phyloP scores from a whole-genome alignment of 2,329 filamentous ascomycete genomes.

The Pseudofabraea citricarpa region DNA sequence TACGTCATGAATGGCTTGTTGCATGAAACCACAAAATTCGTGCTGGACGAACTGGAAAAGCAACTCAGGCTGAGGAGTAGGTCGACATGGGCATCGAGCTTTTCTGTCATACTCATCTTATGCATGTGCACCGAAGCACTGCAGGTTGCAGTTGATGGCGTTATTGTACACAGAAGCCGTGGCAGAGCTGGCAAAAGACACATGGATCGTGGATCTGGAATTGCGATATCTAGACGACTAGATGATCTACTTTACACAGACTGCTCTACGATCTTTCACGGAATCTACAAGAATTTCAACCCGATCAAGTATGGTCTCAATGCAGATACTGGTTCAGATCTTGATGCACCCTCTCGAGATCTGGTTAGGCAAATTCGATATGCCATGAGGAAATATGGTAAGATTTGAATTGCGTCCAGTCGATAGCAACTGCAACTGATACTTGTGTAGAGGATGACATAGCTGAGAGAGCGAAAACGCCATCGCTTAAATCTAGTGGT shows the following conservation, averaged over 20 bases:
- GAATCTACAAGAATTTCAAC: conserved; percentile 7
- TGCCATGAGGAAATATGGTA: conserved; percentile 2
- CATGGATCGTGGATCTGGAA: no score
- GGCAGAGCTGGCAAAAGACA: no score
- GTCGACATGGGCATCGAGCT: conserved; percentile 5
- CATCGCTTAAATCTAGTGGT: conserved; percentile 1
- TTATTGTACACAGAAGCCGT: conserved; percentile 5
- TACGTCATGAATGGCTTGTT: conserved; percentile 4
- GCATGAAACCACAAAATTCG: conserved; percentile 3
- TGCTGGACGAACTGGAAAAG: conserved; percentile 7
- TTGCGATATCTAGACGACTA: no score
- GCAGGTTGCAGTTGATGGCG: conserved; percentile 7
- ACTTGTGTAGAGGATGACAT: conserved; percentile 4
- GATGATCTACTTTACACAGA: conserved; percentile 6
- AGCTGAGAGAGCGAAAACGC: conserved; percentile 2
- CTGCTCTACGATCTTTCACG: conserved; percentile 6
- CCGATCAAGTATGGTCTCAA: conserved; percentile 7
- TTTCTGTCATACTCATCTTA: conserved; percentile 7
- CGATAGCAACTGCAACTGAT: conserved; percentile 3
- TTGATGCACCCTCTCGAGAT: no score
- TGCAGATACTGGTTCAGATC: background rate
- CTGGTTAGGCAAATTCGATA: conserved; percentile 2
- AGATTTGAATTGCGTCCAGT: no score
- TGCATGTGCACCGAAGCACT: conserved; percentile 9
- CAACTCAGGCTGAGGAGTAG: conserved; percentile 5